These are phyloP conservation scores for Neocatenulostroma microsporum DNA, from an alignment of 2,329 filamentous ascomycete genomes.

Conservation along the genomic window DNA sequence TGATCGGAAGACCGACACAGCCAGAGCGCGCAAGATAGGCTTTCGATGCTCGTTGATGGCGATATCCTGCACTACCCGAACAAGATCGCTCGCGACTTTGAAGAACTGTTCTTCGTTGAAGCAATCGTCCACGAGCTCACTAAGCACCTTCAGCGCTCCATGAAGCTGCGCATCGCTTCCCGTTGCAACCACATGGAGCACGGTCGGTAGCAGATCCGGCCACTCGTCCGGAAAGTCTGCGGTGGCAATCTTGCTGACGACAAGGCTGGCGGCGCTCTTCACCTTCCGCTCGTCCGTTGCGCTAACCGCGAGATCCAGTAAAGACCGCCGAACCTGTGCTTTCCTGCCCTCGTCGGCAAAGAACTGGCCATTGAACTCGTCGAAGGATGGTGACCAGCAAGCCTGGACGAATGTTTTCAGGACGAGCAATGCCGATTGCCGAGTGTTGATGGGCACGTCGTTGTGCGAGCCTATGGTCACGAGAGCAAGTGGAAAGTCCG, in stretches of 20 bases:
- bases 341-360: slow-evolving; percentile 65
- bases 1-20: slow-evolving; percentile 80
- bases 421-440: slow-evolving; percentile 72
- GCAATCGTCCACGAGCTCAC: slow-evolving; percentile 85
- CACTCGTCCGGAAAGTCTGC: slow-evolving; percentile 92
- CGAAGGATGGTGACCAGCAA: slow-evolving; percentile 72
- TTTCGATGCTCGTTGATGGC: slow-evolving; percentile 69
- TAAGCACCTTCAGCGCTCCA: slow-evolving; percentile 78
- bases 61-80: slow-evolving; percentile 74
- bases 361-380: slow-evolving; percentile 60
- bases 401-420: slow-evolving; percentile 76
- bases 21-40: slow-evolving; percentile 65
- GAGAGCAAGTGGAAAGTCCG: slow-evolving; percentile 70
- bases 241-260: slow-evolving; percentile 88
- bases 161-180: slow-evolving; percentile 76
- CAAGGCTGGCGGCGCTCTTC: slow-evolving; percentile 78
- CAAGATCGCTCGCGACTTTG: slow-evolving; percentile 73
- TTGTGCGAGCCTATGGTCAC: slow-evolving; percentile 72
- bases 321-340: slow-evolving; percentile 59
- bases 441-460: slow-evolving; percentile 63
- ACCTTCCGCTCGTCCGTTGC: slow-evolving; percentile 73
- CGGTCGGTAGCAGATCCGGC: slow-evolving; percentile 75
- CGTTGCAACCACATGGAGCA: slow-evolving; percentile 68
- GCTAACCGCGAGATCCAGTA: slow-evolving; percentile 70
- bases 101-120: slow-evolving; percentile 96